Conservation (phyloP, 768 basidiomycete genomes). For the Lactarius deliciosus region DNA sequence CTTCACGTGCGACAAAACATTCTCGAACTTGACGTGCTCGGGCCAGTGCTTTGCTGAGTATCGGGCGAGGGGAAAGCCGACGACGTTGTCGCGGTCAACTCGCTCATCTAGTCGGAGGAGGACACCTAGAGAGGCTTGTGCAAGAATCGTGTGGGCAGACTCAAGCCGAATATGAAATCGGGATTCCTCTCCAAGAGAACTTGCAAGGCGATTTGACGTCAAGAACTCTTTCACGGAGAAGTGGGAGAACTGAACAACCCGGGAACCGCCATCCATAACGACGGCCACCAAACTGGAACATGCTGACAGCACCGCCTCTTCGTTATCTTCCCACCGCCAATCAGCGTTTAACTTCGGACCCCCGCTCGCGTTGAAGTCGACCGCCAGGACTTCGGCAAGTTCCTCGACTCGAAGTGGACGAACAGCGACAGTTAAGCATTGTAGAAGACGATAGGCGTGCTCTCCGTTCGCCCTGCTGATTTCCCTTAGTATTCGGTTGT, state of each 20-base stretch:
- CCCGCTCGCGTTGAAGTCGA: background rate
- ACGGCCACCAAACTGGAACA: background rate
- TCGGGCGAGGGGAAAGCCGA: background rate
- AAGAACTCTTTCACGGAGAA: background rate
- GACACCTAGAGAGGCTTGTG: background rate
- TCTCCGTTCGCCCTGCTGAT: background rate
- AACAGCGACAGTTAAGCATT: background rate
- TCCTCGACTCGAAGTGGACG: conserved; percentile 1
- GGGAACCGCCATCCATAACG: background rate
- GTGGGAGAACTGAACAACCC: too few species aligned
- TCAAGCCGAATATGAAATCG: background rate
- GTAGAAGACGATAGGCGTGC: background rate
- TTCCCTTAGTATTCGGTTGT: background rate
- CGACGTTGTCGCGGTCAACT: background rate
- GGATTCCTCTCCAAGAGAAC: background rate
- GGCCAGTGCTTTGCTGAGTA: background rate
- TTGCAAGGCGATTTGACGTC: background rate
- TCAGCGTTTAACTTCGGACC: background rate
- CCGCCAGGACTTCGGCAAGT: background rate
- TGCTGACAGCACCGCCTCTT: background rate
- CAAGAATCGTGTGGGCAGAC: background rate
- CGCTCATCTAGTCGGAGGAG: background rate
- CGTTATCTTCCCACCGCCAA: background rate
- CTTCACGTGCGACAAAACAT: background rate
- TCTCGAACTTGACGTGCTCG: background rate